phyloP scores from a whole-genome alignment of 2,329 filamentous ascomycete genomes.

The Malbranchea zuffiana region DNA sequence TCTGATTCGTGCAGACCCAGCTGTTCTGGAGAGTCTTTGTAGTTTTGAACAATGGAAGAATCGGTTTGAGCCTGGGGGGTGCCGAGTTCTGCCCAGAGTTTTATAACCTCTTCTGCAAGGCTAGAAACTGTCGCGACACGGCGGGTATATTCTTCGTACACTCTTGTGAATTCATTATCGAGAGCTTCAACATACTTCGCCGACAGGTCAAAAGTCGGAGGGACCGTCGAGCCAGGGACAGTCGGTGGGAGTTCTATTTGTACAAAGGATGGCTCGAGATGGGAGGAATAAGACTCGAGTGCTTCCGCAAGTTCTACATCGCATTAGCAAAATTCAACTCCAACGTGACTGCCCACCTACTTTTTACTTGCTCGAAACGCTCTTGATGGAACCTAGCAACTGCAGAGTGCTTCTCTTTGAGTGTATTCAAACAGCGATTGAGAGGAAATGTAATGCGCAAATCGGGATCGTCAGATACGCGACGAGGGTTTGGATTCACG shows the following conservation, averaged over 20 bases:
- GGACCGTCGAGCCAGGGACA: constrained; percentile 60
- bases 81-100: constrained; percentile 89
- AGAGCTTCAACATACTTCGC: constrained; percentile 75
- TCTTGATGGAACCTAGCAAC: constrained; percentile 77
- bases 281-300: constrained; percentile 89
- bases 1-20: constrained; percentile 86
- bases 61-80: constrained; percentile 92
- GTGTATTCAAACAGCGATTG: constrained; percentile 60
- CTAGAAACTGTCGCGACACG: constrained; percentile 65
- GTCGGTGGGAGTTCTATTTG: constrained; percentile 76
- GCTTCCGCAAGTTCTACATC: constrained; percentile 84
- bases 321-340: too few relatives aligned
- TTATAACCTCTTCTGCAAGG: constrained; percentile 74
- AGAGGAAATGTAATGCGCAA: constrained; percentile 75
- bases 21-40: constrained; percentile 84
- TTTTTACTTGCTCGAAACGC: constrained; percentile 90
- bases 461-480: constrained; percentile 50
- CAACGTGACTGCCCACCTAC: too few relatives aligned
- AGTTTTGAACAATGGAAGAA: constrained; percentile 71
- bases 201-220: constrained; percentile 85
- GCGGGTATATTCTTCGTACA: constrained; percentile 92
- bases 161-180: constrained; percentile 81
- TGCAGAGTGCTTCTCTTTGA: constrained; percentile 78
- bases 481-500: constrained; percentile 51
- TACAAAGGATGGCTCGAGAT: constrained; percentile 83